Conservation (phyloP, 192 early-diverging fungal genomes). For the Entomortierella beljakovae region DNA sequence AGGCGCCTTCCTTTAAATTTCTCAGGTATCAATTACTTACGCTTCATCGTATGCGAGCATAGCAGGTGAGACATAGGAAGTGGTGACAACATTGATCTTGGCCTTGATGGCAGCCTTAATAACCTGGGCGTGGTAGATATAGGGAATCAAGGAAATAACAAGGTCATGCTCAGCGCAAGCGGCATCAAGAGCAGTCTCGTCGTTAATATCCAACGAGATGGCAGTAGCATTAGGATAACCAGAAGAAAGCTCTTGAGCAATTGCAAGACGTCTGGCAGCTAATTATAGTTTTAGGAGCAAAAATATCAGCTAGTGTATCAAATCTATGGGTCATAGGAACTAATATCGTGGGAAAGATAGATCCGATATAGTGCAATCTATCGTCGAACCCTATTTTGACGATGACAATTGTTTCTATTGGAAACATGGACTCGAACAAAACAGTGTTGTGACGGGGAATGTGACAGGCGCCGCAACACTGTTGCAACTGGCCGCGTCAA, state of each 20-base stretch:
- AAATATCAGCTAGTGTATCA: background rate
- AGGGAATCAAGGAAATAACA: slow-evolving; percentile 91
- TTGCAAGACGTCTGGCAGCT: slow-evolving; percentile 83
- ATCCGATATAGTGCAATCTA: slow-evolving; percentile 6
- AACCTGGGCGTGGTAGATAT: slow-evolving; percentile 90
- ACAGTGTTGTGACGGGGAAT: too few relatives aligned
- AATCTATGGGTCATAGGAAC: slow-evolving; percentile 7
- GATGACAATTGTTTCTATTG: background rate
- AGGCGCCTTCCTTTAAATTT: background rate
- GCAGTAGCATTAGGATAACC: slow-evolving; percentile 72
- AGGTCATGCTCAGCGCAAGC: slow-evolving; percentile 89
- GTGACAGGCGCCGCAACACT: too few relatives aligned
- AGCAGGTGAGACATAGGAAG: slow-evolving; percentile 95
- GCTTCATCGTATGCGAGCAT: slow-evolving; percentile 91
- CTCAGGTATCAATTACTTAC: slow-evolving; percentile 56
- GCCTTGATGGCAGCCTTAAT: slow-evolving; percentile 91
- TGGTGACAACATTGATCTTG: slow-evolving; percentile 96
- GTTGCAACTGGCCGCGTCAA: too few relatives aligned
- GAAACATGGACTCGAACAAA: too few relatives aligned
- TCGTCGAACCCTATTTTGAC: background rate
- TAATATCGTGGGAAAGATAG: slow-evolving; percentile 17
- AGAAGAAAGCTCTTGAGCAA: slow-evolving; percentile 76
- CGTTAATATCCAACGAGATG: slow-evolving; percentile 82
- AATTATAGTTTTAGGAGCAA: background rate
- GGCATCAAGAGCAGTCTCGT: slow-evolving; percentile 77